These are phyloP conservation scores for Thecamonas trahens DNA, from an alignment of 78 protist species.

Conservation along the genomic window DNA sequence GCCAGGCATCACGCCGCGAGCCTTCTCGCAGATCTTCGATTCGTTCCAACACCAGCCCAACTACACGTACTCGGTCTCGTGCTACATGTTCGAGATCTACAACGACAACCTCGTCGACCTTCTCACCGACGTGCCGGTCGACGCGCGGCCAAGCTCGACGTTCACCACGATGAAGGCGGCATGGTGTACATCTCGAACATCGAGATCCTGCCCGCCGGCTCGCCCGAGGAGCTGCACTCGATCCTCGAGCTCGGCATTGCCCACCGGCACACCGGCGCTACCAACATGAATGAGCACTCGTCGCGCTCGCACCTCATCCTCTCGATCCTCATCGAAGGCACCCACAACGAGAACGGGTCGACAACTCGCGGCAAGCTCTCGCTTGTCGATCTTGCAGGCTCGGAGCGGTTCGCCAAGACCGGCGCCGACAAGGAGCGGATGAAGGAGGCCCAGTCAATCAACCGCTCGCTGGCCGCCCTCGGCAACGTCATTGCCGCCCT, in stretches of 20 bases:
- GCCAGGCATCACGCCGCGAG: slow-evolving; percentile 61
- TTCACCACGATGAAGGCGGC: too few species aligned
- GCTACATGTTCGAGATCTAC: slow-evolving; percentile 66
- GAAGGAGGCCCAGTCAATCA: slow-evolving; percentile 44
- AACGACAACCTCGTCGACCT: slow-evolving; percentile 59
- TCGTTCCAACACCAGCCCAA: not conserved
- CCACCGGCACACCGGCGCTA: too few species aligned
- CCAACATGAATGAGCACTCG: slow-evolving; percentile 61
- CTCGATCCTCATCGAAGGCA: slow-evolving; percentile 37
- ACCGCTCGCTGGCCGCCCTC: slow-evolving; percentile 19
- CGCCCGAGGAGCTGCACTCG: too few species aligned
- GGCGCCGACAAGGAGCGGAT: slow-evolving; percentile 21
- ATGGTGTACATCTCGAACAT: too few species aligned
- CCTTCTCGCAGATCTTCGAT: slow-evolving; percentile 43
- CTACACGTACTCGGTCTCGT: slow-evolving; percentile 1
- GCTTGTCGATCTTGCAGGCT: slow-evolving; percentile 64
- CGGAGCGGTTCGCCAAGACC: slow-evolving; percentile 48
- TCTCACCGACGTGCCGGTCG: not conserved
- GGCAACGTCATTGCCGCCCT: slow-evolving; percentile 69
- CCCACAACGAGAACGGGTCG: slow-evolving; percentile 22
- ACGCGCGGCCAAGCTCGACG: too few species aligned
- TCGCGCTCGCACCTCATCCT: slow-evolving; percentile 77
- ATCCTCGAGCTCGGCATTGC: too few species aligned
- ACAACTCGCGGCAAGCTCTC: slow-evolving; percentile 19
- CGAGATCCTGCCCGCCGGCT: too few species aligned